phyloP scores from a whole-genome alignment of 208 protist genomes.

The Porcisia deanei region DNA sequence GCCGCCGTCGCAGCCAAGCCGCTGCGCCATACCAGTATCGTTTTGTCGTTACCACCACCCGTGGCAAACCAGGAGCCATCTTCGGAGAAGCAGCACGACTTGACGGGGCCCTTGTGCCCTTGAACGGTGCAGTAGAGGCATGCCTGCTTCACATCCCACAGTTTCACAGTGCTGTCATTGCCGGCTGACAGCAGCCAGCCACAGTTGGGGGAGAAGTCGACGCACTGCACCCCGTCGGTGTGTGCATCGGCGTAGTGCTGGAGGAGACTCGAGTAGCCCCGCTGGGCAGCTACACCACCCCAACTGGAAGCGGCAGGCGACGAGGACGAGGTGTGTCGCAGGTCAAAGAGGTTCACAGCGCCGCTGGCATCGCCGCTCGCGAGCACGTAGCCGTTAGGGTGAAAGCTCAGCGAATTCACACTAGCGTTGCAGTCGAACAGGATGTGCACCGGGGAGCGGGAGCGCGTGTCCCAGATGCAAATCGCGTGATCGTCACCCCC shows the following conservation, averaged over 20 bases:
- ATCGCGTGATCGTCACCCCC: slow-evolving; percentile 84
- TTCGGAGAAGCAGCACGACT: slow-evolving; percentile 50
- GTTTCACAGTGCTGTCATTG: slow-evolving; percentile 73
- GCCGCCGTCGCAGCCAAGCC: slow-evolving; percentile 36
- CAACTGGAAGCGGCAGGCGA: neutral
- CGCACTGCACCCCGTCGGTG: slow-evolving; percentile 54
- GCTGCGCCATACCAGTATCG: slow-evolving; percentile 85
- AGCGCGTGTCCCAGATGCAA: slow-evolving; percentile 82
- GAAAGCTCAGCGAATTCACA: slow-evolving; percentile 77
- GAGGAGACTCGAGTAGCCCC: slow-evolving; percentile 43
- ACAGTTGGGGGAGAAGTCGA: slow-evolving; percentile 78
- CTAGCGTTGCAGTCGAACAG: slow-evolving; percentile 66
- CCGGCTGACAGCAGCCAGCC: slow-evolving; percentile 81
- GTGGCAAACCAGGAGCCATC: slow-evolving; percentile 71
- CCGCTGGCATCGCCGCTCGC: slow-evolving; percentile 68
- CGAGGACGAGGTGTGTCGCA: slow-evolving; percentile 41
- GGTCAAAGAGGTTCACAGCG: slow-evolving; percentile 88
- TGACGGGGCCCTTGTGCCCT: slow-evolving; percentile 78
- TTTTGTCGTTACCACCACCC: slow-evolving; percentile 58
- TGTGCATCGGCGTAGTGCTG: slow-evolving; percentile 86
- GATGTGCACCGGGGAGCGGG: slow-evolving; percentile 44
- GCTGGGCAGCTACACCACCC: neutral
- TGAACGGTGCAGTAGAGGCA: slow-evolving; percentile 85
- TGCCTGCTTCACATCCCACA: slow-evolving; percentile 89
- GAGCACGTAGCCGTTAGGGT: slow-evolving; percentile 81